phyloP scores from a whole-genome alignment of 75 land plant species.

The Picea glauca region DNA sequence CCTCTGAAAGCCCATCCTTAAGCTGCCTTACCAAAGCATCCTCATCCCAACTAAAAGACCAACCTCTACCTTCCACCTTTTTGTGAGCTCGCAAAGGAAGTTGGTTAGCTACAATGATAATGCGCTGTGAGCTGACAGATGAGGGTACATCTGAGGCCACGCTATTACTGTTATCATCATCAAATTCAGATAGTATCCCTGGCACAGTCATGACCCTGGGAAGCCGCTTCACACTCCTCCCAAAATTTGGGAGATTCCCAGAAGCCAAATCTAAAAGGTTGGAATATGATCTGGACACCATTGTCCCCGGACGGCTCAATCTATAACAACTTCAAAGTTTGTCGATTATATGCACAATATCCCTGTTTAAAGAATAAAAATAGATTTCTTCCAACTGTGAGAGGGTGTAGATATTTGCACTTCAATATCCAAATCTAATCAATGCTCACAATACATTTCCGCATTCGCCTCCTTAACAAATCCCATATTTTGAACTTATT shows the following conservation, averaged over 20 bases:
- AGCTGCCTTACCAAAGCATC: constrained; percentile 57
- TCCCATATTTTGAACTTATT: too few relatives aligned
- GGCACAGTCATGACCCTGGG: constrained; percentile 56
- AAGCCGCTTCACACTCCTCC: constrained; percentile 26
- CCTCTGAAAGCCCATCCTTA: constrained; percentile 66
- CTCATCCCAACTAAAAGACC: constrained; percentile 70
- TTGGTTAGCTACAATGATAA: constrained; percentile 71
- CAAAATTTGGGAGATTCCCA: constrained; percentile 24
- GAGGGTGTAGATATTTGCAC: too few relatives aligned
- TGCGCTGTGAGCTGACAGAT: constrained; percentile 31
- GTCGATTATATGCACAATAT: too few relatives aligned
- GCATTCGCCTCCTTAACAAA: too few relatives aligned
- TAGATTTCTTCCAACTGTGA: too few relatives aligned
- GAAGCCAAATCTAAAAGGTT: constrained; percentile 53
- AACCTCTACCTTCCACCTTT: constrained; percentile 30
- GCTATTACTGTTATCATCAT: constrained; percentile 31
- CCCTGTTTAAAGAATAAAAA: too few relatives aligned
- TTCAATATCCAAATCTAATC: too few relatives aligned
- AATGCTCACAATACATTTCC: too few relatives aligned
- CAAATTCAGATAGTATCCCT: constrained; percentile 41
- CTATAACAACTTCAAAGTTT: too few relatives aligned
- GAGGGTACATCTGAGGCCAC: constrained; percentile 35
- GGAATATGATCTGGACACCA: constrained; percentile 57
- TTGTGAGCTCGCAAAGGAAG: constrained; percentile 56
- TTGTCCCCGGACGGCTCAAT: neutral